Conservation (phyloP, 2,329 filamentous ascomycete species). For the Trichothecium sympodiale region DNA sequence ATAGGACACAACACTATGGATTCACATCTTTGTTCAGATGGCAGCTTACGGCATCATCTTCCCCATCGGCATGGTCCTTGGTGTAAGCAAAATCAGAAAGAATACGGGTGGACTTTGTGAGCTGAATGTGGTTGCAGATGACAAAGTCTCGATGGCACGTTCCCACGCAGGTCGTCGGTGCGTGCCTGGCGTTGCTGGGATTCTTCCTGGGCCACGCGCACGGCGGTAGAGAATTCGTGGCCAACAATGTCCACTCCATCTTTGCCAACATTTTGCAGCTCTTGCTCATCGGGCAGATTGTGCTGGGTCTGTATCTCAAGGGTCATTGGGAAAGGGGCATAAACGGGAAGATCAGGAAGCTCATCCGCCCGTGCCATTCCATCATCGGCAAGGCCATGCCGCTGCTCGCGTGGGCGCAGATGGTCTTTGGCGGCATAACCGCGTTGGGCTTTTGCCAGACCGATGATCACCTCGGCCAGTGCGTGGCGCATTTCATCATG, state of each 20-base stretch:
- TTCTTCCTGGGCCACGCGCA: conserved; percentile 90
- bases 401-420: conserved; percentile 79
- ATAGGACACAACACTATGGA: conserved; percentile 78
- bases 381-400: conserved; percentile 82
- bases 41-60: conserved; percentile 86
- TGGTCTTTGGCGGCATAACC: conserved; percentile 92
- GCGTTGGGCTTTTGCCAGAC: conserved; percentile 77
- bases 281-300: conserved; percentile 64
- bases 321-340: conserved; percentile 80
- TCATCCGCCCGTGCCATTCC: conserved; percentile 64
- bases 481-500: conserved; percentile 97
- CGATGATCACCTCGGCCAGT: conserved; percentile 87
- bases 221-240: conserved; percentile 74
- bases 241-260: conserved; percentile 62
- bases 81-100: conserved; percentile 43
- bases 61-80: conserved; percentile 88
- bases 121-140: conserved; percentile 42
- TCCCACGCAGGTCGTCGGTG: conserved; percentile 67
- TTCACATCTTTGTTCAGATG: conserved; percentile 83
- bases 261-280: conserved; percentile 78
- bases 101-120: background rate
- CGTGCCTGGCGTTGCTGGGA: conserved; percentile 65
- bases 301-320: conserved; percentile 76
- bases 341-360: conserved; percentile 63
- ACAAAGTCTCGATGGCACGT: conserved; percentile 90